Percentiles rank a stretch among this genome's conserved stretches.
These are phyloP conservation scores for Kodamaea neixiangensis DNA, from an alignment of 805 yeast species.

Conservation along the genomic window DNA sequence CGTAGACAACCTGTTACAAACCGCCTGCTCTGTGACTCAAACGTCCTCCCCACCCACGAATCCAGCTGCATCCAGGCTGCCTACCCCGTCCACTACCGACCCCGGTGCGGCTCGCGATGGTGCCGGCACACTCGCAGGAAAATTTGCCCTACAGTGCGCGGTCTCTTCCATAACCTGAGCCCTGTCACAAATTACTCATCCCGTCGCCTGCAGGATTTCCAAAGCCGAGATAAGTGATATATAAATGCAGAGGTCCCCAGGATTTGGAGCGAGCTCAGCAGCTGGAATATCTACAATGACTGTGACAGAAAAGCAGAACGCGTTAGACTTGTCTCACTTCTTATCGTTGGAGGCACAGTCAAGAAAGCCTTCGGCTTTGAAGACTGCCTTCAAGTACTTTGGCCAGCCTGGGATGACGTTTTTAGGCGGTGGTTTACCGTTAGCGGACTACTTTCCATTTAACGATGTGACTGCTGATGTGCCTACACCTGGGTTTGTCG, in stretches of 20 bases:
- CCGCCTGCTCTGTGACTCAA: no score
- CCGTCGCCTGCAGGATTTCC: not conserved
- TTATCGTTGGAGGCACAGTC: constrained; percentile 76
- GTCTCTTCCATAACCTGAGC: not conserved
- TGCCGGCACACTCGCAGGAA: no score
- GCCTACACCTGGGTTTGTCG: constrained; percentile 76
- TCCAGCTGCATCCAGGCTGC: no score
- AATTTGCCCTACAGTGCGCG: not conserved
- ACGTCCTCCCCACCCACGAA: no score
- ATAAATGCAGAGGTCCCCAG: not conserved
- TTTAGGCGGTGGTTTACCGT: constrained; percentile 94
- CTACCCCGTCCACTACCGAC: not conserved
- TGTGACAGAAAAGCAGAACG: not conserved
- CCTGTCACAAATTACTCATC: not conserved
- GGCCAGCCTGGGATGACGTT: constrained; percentile 76
- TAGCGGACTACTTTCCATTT: constrained; percentile 91
- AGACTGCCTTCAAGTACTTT: constrained; percentile 78
- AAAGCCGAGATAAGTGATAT: not conserved
- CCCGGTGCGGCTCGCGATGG: not conserved
- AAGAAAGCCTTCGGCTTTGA: constrained; percentile 78
- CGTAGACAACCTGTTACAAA: no score
- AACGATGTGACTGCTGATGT: constrained; percentile 68
- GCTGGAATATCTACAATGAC: constrained; percentile 1
- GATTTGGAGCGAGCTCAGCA: no score
- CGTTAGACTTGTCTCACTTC: constrained; percentile 64